phyloP scores from a whole-genome alignment of 1,284 basidiomycete genomes.

The Singerocomus rubriflavus region DNA sequence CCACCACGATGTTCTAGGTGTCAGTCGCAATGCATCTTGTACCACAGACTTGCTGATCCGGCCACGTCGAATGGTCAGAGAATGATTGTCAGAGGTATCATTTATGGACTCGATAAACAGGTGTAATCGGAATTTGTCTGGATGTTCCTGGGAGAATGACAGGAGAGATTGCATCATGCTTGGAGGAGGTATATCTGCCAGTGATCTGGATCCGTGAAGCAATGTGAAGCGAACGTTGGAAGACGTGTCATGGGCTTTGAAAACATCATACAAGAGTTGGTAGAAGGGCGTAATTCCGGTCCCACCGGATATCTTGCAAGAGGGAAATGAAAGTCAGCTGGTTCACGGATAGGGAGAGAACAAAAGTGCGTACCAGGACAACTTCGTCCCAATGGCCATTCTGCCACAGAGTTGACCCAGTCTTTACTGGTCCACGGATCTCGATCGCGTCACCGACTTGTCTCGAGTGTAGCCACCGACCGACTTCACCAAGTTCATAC shows the following conservation, averaged over 20 bases:
- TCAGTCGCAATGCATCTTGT: slow-evolving; percentile 37
- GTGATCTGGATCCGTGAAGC: slow-evolving; percentile 62
- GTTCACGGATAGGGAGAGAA: not conserved
- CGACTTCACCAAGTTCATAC: slow-evolving; percentile 78
- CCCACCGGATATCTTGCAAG: slow-evolving; percentile 70
- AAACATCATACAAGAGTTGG: slow-evolving; percentile 55
- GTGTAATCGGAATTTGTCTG: slow-evolving; percentile 52
- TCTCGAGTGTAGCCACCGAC: slow-evolving; percentile 76
- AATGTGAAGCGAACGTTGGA: slow-evolving; percentile 59
- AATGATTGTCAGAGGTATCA: slow-evolving; percentile 23
- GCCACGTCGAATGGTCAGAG: slow-evolving; percentile 33
- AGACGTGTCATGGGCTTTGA: slow-evolving; percentile 28
- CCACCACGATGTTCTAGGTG: slow-evolving; percentile 44
- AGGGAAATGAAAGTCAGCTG: slow-evolving; percentile 4
- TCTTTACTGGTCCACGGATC: slow-evolving; percentile 73
- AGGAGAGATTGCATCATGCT: slow-evolving; percentile 51
- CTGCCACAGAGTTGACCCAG: slow-evolving; percentile 59
- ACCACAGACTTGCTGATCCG: slow-evolving; percentile 52
- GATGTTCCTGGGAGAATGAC: slow-evolving; percentile 44
- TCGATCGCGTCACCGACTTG: slow-evolving; percentile 64
- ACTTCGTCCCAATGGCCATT: slow-evolving; percentile 70
- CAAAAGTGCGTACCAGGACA: slow-evolving; percentile 57
- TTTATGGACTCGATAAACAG: slow-evolving; percentile 60
- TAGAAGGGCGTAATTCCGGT: slow-evolving; percentile 81
- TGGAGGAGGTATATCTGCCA: slow-evolving; percentile 63